Conservation (phyloP, 495 filamentous ascomycete species). For the Penicillium canariense region DNA sequence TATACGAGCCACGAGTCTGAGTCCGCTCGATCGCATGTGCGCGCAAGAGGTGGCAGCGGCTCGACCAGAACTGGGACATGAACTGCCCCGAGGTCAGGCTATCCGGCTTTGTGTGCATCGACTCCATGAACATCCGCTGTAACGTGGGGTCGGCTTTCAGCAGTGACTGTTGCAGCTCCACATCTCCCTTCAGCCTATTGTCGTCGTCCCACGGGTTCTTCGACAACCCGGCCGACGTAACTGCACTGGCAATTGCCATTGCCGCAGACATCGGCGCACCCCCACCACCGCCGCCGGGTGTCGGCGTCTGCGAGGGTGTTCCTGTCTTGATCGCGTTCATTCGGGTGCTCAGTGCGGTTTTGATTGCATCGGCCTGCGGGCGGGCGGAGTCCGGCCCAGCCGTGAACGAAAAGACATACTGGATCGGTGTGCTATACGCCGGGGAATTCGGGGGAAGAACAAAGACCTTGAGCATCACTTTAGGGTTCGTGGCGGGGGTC, state of each 20-base stretch:
- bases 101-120: slow-evolving; percentile 72
- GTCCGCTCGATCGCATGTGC: slow-evolving; percentile 85
- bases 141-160: slow-evolving; percentile 72
- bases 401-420: slow-evolving; percentile 85
- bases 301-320: slow-evolving; percentile 35
- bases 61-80: slow-evolving; percentile 89
- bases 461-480: slow-evolving; percentile 89
- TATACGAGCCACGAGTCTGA: slow-evolving; percentile 84
- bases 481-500: slow-evolving; percentile 74
- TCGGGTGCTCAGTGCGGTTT: slow-evolving; percentile 71
- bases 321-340: slow-evolving; percentile 68
- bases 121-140: slow-evolving; percentile 77
- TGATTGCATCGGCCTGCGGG: slow-evolving; percentile 78
- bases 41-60: slow-evolving; percentile 76
- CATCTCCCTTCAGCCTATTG: slow-evolving; percentile 64
- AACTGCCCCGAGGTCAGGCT: slow-evolving; percentile 74
- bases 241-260: slow-evolving; percentile 59
- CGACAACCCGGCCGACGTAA: slow-evolving; percentile 41
- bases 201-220: slow-evolving; percentile 72
- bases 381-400: slow-evolving; percentile 73
- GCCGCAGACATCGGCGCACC: slow-evolving; percentile 52
- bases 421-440: slow-evolving; percentile 53
- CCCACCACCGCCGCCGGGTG: slow-evolving; percentile 29
- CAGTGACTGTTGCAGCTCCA: slow-evolving; percentile 79
- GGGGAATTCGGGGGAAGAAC: slow-evolving; percentile 55